Percentiles rank a stretch among this genome's conserved stretches.
phyloP scores from a whole-genome alignment of 176 grass and related monocot genomes.

The Triticum timopheevii region DNA sequence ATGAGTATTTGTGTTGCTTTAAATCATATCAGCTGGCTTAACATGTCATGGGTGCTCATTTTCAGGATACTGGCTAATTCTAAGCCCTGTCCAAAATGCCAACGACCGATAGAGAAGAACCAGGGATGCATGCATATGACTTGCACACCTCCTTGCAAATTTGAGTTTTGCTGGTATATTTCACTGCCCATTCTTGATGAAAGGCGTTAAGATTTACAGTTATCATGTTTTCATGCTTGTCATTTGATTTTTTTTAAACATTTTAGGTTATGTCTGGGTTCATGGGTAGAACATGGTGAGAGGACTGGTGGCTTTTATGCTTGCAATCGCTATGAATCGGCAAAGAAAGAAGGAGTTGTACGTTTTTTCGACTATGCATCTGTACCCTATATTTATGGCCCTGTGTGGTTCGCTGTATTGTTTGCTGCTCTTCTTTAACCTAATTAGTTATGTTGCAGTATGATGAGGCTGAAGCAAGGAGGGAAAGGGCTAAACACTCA shows the following conservation, averaged over 20 bases:
- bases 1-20: not conserved
- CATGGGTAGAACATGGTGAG: slow-evolving; percentile 85
- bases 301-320: slow-evolving; percentile 95
- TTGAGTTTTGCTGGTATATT: slow-evolving; percentile 93
- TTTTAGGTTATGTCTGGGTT: slow-evolving; percentile 84
- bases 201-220: not conserved
- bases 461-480: slow-evolving; percentile 85
- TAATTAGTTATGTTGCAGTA: slow-evolving; percentile 50
- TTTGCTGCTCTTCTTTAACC: slow-evolving; percentile 2
- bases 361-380: slow-evolving; percentile 19
- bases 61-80: slow-evolving; percentile 97
- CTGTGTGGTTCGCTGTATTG: not conserved
- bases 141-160: slow-evolving; percentile 93
- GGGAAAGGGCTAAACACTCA: slow-evolving; percentile 94
- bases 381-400: not conserved
- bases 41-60: slow-evolving; percentile 27
- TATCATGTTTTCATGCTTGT: not conserved
- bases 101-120: slow-evolving; percentile 96
- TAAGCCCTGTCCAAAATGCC: slow-evolving; percentile 97
- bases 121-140: slow-evolving; percentile 99
- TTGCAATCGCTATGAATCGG: slow-evolving; percentile 94
- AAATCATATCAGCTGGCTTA: slow-evolving; percentile 32
- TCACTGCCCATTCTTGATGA: slow-evolving; percentile 13
- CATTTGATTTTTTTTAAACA: slow-evolving; percentile 28
- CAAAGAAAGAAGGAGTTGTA: slow-evolving; percentile 86